Evolutionary conservation across 2,329 filamentous ascomycete genomes (phyloP), one percentile per base, ranked within the genome.

Genomic region (Ciborinia camelliae): DNA sequence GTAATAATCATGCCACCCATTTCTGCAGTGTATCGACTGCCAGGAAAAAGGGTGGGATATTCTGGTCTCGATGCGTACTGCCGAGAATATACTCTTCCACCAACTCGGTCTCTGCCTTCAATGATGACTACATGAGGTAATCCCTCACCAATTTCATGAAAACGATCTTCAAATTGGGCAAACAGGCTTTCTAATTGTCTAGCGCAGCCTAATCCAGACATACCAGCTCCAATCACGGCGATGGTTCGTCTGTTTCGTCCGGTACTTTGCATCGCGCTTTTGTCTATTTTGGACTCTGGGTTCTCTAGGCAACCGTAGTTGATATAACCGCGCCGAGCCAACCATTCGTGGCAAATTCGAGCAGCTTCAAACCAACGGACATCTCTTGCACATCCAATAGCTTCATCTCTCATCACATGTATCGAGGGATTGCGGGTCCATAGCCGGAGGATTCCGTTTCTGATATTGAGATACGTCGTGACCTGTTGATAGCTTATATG

Each of bases 1-100:
- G 96, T 97, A 67, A 99, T 92, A 66, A 99, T 98, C 82, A 99
- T 97, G 63, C 94, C 95, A 35, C 95, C 95, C 88, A 97, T 96
- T 76, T 99, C 95, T 39, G 92, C 95, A 26, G 93, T 98, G 73
- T 89, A 90, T 59, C 86, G 81, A 67, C 81, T 84, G 10, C 81
- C 82, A 78, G 84, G 75, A 82, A 85, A 66, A 12, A 76, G 77
- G 81, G 72, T 74, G 81, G 78, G 74, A 80, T 77, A 75, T 84
- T 76, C 80, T 89, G 79, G 79, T 86, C 82, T 80, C 79, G 80
- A 66, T 88, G 72, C 80, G 68, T 89, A 83, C 30, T 83, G 78
- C 62, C 84, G 92, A 62, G 95, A 99, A 77, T 97, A 98, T 26
- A 99, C 92, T 70, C 95, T 87, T 48, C 95, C 95, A 48, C 95